These are phyloP conservation scores for Solanum etuberosum DNA, from an alignment of 257 asterid genomes.

Conservation along the genomic window DNA sequence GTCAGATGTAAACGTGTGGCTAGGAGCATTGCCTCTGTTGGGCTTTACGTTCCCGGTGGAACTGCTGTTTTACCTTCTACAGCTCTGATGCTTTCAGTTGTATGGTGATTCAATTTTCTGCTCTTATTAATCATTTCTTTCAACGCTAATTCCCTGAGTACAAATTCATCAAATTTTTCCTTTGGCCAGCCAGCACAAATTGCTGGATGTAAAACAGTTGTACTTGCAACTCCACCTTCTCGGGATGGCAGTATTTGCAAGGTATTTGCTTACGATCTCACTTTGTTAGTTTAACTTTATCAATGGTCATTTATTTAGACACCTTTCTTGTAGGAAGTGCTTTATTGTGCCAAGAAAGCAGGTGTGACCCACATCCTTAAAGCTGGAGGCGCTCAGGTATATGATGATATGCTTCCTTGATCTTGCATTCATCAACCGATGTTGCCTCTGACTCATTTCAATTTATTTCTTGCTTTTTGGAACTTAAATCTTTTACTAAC, in stretches of 20 bases:
- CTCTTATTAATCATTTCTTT: not conserved
- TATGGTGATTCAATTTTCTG: slow-evolving; percentile 32
- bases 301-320: not conserved
- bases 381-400: slow-evolving; percentile 99
- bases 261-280: slow-evolving; percentile 28
- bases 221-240: slow-evolving; percentile 95
- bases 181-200: slow-evolving; percentile 90
- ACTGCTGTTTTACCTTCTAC: slow-evolving; percentile 99
- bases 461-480: not conserved
- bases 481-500: not conserved
- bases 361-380: slow-evolving; percentile 96
- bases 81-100: slow-evolving; percentile 96
- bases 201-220: slow-evolving; percentile 94
- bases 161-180: slow-evolving; percentile 2
- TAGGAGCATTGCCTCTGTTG: slow-evolving; percentile 77
- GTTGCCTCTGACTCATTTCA: not conserved
- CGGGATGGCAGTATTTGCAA: slow-evolving; percentile 85
- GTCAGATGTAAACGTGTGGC: slow-evolving; percentile 95
- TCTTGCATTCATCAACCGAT: not conserved
- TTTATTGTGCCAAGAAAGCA: slow-evolving; percentile 95
- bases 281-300: not conserved
- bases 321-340: slow-evolving; percentile 52
- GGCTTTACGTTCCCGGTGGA: slow-evolving; percentile 99
- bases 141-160: not conserved
- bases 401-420: not conserved